Conservation (phyloP, 2,329 filamentous ascomycete genomes). For the Trichoderma afroharzianum region DNA sequence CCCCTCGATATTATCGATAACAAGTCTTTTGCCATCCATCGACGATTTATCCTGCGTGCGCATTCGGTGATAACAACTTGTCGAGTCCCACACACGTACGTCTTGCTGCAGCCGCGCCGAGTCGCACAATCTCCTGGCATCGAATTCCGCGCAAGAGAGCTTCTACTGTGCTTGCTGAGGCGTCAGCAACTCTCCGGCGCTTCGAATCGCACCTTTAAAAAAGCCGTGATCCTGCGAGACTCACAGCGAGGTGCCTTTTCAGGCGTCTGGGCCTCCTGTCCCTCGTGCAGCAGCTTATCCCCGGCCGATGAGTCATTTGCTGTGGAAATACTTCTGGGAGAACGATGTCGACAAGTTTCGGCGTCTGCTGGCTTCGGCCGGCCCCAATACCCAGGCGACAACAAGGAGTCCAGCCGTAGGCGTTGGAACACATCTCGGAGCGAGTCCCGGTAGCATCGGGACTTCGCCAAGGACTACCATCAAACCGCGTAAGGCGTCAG, state of each 20-base stretch:
- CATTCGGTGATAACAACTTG: background rate
- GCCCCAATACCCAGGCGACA: conserved; percentile 52
- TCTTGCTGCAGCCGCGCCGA: background rate
- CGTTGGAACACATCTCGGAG: conserved; percentile 31
- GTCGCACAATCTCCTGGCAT: conserved; percentile 1
- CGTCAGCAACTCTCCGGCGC: conserved; percentile 29
- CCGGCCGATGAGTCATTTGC: conserved; percentile 82
- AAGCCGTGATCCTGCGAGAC: conserved; percentile 79
- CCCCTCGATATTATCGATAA: background rate
- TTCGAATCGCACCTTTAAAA: conserved; percentile 70
- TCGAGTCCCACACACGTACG: conserved; percentile 8
- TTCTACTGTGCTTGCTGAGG: background rate
- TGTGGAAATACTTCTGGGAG: conserved; percentile 96
- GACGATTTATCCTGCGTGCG: background rate
- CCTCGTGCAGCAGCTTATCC: conserved; percentile 15
- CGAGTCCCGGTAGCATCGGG: conserved; percentile 40
- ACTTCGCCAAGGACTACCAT: conserved; percentile 48
- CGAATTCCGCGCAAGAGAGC: background rate
- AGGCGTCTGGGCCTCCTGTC: conserved; percentile 43
- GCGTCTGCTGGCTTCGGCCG: conserved; percentile 74
- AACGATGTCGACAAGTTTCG: conserved; percentile 96
- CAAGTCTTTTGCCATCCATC: background rate
- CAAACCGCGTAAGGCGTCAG: conserved; percentile 54
- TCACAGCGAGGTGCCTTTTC: conserved; percentile 82
- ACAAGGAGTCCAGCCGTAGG: conserved; percentile 52